A percentile compares a stretch with the other conserved stretches of the same genome.
Evolutionary conservation across 1,139 yeast genomes (phyloP).

Genomic region (Yamadazyma sp.): DNA sequence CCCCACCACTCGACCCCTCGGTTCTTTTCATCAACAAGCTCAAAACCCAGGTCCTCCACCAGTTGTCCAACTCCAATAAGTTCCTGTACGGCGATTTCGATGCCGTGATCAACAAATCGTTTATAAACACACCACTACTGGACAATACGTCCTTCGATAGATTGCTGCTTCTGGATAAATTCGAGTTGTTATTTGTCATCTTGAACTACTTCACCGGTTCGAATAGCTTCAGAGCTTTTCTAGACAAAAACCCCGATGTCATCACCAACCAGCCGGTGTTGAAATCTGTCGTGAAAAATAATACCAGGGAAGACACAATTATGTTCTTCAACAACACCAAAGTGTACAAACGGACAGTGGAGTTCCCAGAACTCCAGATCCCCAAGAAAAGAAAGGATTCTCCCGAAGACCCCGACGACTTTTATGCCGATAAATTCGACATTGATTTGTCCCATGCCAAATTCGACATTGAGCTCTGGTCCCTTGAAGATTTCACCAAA

Average conservation of each 20-base stretch:
- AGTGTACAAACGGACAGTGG: slow-evolving; percentile 39
- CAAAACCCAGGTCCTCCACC: slow-evolving; percentile 37
- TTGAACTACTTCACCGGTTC: slow-evolving; percentile 38
- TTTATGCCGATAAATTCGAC: slow-evolving; percentile 33
- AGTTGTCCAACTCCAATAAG: slow-evolving; percentile 11
- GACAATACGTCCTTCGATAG: slow-evolving; percentile 32
- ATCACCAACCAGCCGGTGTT: slow-evolving; percentile 32
- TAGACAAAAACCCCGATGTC: slow-evolving; percentile 34
- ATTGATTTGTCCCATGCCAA: slow-evolving; percentile 21
- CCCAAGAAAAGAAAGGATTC: slow-evolving; percentile 42
- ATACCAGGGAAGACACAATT: slow-evolving; percentile 30
- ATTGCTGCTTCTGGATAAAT: slow-evolving; percentile 42
- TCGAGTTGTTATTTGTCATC: slow-evolving; percentile 45
- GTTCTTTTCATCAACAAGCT: slow-evolving; percentile 40
- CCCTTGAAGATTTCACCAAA: slow-evolving; percentile 32
- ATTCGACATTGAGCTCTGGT: slow-evolving; percentile 34
- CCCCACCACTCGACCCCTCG: slow-evolving; percentile 35
- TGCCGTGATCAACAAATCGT: slow-evolving; percentile 21
- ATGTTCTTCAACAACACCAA: slow-evolving; percentile 46
- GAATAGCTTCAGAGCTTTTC: slow-evolving; percentile 39
- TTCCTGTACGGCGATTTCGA: slow-evolving; percentile 14
- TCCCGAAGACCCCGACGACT: slow-evolving; percentile 34
- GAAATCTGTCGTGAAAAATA: slow-evolving; percentile 14
- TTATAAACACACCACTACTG: slow-evolving; percentile 43
- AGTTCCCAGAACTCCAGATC: slow-evolving; percentile 32